Evolutionary conservation across 495 filamentous ascomycete genomes (phyloP).

Genomic region (Endocarpon pusillum): DNA sequence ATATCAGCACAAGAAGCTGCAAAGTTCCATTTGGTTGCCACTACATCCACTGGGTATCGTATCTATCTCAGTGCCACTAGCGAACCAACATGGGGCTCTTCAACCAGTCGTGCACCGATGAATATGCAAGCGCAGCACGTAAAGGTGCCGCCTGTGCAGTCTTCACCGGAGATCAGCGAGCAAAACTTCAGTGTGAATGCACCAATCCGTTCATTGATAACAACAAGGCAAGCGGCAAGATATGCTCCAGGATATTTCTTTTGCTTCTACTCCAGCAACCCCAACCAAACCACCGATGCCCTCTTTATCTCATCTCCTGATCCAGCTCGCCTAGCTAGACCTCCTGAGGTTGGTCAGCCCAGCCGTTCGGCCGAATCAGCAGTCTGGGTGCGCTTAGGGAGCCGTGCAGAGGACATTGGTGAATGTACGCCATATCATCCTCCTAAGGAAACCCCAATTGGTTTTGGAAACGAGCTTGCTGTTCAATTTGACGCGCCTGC

Average conservation of each 20-base stretch:
- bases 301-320: conserved; percentile 81
- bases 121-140: conserved; percentile 96
- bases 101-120: conserved; percentile 47
- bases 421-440: conserved; percentile 52
- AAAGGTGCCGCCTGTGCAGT: conserved; percentile 63
- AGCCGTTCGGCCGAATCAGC: conserved; percentile 49
- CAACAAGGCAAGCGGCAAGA: conserved; percentile 40
- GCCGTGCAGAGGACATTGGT: conserved; percentile 57
- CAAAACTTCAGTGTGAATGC: conserved; percentile 9
- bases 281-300: conserved; percentile 34
- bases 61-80: conserved; percentile 84
- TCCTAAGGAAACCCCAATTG: conserved; percentile 48
- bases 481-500: conserved; percentile 75
- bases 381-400: conserved; percentile 53
- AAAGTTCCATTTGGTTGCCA: conserved; percentile 75
- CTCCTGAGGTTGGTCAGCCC: conserved; percentile 32
- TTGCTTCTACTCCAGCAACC: conserved; percentile 47
- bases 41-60: conserved; percentile 77
- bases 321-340: conserved; percentile 54
- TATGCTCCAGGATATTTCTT: conserved; percentile 86
- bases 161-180: conserved; percentile 9
- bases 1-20: conserved; percentile 67
- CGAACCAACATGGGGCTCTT: conserved; percentile 46
- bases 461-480: conserved; percentile 89
- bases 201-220: conserved; percentile 15